Evolutionary conservation across 2,329 filamentous ascomycete species (phyloP).

Genomic region (Apiospora koreana): DNA sequence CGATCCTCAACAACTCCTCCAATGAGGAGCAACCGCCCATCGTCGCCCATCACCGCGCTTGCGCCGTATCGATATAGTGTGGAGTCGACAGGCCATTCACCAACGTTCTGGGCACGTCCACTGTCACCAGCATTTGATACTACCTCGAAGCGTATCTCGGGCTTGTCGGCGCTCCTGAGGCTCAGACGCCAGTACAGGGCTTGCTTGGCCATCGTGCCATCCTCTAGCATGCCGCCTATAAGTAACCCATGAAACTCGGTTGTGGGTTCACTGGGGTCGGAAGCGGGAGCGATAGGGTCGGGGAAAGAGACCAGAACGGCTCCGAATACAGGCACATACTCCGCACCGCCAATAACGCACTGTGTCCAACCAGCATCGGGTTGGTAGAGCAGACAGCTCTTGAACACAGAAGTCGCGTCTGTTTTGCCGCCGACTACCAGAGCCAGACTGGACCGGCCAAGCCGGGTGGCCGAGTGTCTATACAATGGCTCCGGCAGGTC

Average conservation of each 20-base stretch:
- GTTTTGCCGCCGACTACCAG: constrained; percentile 66
- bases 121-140: neutral
- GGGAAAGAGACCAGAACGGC: constrained; percentile 37
- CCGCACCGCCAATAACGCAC: constrained; percentile 38
- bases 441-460: constrained; percentile 50
- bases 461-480: constrained; percentile 66
- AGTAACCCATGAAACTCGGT: constrained; percentile 59
- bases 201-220: constrained; percentile 63
- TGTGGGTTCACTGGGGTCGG: constrained; percentile 15
- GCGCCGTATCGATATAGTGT: constrained; percentile 45
- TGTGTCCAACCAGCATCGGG: constrained; percentile 47
- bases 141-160: constrained; percentile 27
- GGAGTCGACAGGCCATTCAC: constrained; percentile 13
- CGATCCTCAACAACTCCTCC: constrained; percentile 45
- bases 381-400: constrained; percentile 55
- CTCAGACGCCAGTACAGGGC: constrained; percentile 65
- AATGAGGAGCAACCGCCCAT: constrained; percentile 34
- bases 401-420: constrained; percentile 47
- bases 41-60: constrained; percentile 31
- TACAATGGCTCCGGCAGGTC: constrained; percentile 73
- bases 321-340: constrained; percentile 44
- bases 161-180: constrained; percentile 23
- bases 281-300: constrained; percentile 24
- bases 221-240: constrained; percentile 68
- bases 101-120: neutral